Conservation (phyloP, 2,329 filamentous ascomycete genomes). For the Penicillium sp. region DNA sequence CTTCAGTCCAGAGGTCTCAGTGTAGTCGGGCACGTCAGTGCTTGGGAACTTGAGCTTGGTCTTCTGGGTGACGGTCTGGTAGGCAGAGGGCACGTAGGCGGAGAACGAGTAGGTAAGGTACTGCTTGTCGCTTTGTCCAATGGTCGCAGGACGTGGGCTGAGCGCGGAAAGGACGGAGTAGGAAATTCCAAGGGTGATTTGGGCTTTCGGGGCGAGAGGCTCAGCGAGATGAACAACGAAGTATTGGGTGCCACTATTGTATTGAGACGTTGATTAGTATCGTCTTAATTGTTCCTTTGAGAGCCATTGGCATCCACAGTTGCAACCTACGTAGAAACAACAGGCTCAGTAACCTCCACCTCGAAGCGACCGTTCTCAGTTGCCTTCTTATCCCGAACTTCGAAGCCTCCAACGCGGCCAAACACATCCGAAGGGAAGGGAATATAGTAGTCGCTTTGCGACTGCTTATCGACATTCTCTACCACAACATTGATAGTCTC, state of each 20-base stretch:
- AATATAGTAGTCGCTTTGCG: slow-evolving; percentile 88
- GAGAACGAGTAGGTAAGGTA: slow-evolving; percentile 85
- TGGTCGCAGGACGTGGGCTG: slow-evolving; percentile 73
- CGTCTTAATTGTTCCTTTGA: not conserved
- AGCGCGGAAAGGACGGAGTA: slow-evolving; percentile 81
- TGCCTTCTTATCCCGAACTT: slow-evolving; percentile 91
- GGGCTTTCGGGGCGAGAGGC: slow-evolving; percentile 71
- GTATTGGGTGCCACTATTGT: slow-evolving; percentile 69
- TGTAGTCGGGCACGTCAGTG: slow-evolving; percentile 79
- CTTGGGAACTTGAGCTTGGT: slow-evolving; percentile 90
- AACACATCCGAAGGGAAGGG: slow-evolving; percentile 79
- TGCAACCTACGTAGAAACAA: slow-evolving; percentile 51
- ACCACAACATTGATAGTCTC: slow-evolving; percentile 93
- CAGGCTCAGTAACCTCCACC: slow-evolving; percentile 67
- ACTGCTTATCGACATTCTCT: slow-evolving; percentile 76
- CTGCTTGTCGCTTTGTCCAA: slow-evolving; percentile 83
- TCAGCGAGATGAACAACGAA: slow-evolving; percentile 77
- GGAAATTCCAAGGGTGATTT: slow-evolving; percentile 84
- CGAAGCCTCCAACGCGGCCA: slow-evolving; percentile 76
- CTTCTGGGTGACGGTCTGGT: slow-evolving; percentile 88
- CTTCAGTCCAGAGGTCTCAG: slow-evolving; percentile 63
- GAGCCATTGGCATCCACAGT: slow-evolving; percentile 52
- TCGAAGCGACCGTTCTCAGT: slow-evolving; percentile 65
- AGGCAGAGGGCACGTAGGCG: slow-evolving; percentile 79
- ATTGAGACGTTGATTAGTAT: slow-evolving; percentile 7